Conservation (phyloP, 495 filamentous ascomycete genomes). For the Trichoderma parareesei region DNA sequence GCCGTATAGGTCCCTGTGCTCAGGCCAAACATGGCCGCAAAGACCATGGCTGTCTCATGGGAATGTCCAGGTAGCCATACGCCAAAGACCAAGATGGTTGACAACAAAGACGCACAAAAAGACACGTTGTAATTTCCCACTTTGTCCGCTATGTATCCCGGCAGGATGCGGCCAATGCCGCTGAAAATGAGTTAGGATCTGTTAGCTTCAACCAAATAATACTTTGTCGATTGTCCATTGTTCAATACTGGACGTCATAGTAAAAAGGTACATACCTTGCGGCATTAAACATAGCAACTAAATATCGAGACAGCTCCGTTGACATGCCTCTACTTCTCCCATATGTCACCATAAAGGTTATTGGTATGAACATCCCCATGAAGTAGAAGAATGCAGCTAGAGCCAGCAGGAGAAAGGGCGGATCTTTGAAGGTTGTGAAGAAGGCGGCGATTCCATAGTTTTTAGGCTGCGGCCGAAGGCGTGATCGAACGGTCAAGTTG, state of each 20-base stretch:
- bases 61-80: slow-evolving; percentile 56
- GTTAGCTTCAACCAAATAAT: background rate
- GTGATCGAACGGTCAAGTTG: slow-evolving; percentile 56
- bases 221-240: too few species aligned
- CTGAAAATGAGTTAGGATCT: slow-evolving; percentile 26
- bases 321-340: slow-evolving; percentile 54
- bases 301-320: slow-evolving; percentile 47
- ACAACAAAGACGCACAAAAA: slow-evolving; percentile 51
- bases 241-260: background rate
- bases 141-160: slow-evolving; percentile 64
- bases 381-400: slow-evolving; percentile 55
- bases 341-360: slow-evolving; percentile 59
- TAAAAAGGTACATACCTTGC: slow-evolving; percentile 11
- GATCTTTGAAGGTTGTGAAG: slow-evolving; percentile 51
- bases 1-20: background rate
- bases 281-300: slow-evolving; percentile 65
- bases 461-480: slow-evolving; percentile 51
- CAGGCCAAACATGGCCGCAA: slow-evolving; percentile 62
- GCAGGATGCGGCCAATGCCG: slow-evolving; percentile 64
- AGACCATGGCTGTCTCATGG: slow-evolving; percentile 57
- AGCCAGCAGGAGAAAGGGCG: slow-evolving; percentile 44
- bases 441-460: slow-evolving; percentile 48
- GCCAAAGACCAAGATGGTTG: slow-evolving; percentile 56
- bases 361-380: slow-evolving; percentile 65
- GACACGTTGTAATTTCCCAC: slow-evolving; percentile 69